phyloP scores from a whole-genome alignment of 2,329 filamentous ascomycete genomes.

The Trichophyton schoenleinii region DNA sequence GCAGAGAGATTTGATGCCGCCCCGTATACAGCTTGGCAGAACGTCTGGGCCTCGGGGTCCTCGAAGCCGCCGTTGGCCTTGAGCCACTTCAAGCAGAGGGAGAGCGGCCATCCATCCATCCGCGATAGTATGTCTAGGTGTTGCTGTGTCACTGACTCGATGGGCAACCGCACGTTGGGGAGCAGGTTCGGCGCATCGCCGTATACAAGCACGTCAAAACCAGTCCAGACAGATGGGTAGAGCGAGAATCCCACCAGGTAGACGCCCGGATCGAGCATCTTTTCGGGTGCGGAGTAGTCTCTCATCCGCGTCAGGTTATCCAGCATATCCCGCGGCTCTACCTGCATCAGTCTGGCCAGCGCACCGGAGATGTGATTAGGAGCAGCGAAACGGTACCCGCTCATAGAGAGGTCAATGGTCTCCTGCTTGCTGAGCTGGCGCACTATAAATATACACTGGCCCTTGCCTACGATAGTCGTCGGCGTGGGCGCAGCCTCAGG shows the following conservation, averaged over 20 bases:
- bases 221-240: constrained; percentile 39
- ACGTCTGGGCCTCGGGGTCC: constrained; percentile 19
- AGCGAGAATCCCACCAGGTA: constrained; percentile 34
- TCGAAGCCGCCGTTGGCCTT: constrained; percentile 17
- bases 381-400: constrained; percentile 67
- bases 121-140: constrained; percentile 42
- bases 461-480: constrained; percentile 45
- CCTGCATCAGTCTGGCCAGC: constrained; percentile 62
- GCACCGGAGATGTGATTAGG: constrained; percentile 54
- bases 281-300: constrained; percentile 31
- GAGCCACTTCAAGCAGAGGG: constrained; percentile 26
- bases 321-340: constrained; percentile 51
- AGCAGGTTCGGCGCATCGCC: constrained; percentile 47
- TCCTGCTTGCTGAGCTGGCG: constrained; percentile 50
- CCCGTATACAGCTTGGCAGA: constrained; percentile 37
- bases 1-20: constrained; percentile 26
- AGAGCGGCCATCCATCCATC: constrained; percentile 31
- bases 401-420: constrained; percentile 50
- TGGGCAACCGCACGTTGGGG: constrained; percentile 45
- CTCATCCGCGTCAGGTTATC: constrained; percentile 53
- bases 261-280: constrained; percentile 24
- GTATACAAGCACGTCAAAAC: constrained; percentile 53
- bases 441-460: constrained; percentile 70
- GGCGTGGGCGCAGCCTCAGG: constrained; percentile 26
- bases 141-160: constrained; percentile 42